A percentile compares a stretch with the other conserved stretches of the same genome.
These are phyloP conservation scores for Malassezia globosa DNA, from an alignment of 1,284 basidiomycete species.

Conservation along the genomic window DNA sequence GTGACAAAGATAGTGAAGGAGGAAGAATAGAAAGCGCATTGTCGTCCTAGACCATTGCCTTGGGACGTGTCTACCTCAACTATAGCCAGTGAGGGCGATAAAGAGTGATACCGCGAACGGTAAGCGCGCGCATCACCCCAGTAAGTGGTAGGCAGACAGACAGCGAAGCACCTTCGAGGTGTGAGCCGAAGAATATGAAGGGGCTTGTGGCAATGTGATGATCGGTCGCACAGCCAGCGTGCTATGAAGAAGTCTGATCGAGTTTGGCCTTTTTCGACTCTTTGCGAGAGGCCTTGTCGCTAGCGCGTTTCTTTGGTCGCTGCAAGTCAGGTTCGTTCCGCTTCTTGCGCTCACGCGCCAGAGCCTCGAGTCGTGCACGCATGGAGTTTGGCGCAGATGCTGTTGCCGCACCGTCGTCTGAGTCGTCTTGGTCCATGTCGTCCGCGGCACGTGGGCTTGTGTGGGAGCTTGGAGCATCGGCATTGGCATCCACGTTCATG, in stretches of 20 bases:
- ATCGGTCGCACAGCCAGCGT: too few species aligned
- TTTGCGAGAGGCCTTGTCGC: slow-evolving; percentile 7
- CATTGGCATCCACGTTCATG: too few species aligned
- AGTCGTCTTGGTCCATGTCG: neutral
- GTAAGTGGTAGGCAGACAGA: too few species aligned
- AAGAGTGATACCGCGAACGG: too few species aligned
- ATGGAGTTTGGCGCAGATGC: slow-evolving; percentile 6
- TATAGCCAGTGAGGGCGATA: too few species aligned
- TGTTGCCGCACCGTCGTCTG: neutral
- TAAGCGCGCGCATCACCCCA: too few species aligned
- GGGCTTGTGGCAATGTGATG: neutral
- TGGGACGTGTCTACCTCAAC: too few species aligned
- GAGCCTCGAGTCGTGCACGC: slow-evolving; percentile 12
- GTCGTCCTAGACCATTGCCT: too few species aligned
- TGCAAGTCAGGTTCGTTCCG: slow-evolving; percentile 10
- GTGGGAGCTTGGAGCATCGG: slow-evolving; percentile 16
- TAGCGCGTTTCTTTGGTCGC: slow-evolving; percentile 3
- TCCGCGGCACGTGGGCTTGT: neutral
- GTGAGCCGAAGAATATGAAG: neutral
- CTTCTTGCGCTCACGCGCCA: slow-evolving; percentile 14
- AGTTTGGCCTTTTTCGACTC: slow-evolving; percentile 22
- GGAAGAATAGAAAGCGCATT: too few species aligned
- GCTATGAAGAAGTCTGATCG: too few species aligned
- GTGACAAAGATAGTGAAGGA: too few species aligned
- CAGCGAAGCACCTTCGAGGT: too few species aligned